Evolutionary conservation across 768 basidiomycete species (phyloP).

Genomic region (Leccinum fibrillosum): DNA sequence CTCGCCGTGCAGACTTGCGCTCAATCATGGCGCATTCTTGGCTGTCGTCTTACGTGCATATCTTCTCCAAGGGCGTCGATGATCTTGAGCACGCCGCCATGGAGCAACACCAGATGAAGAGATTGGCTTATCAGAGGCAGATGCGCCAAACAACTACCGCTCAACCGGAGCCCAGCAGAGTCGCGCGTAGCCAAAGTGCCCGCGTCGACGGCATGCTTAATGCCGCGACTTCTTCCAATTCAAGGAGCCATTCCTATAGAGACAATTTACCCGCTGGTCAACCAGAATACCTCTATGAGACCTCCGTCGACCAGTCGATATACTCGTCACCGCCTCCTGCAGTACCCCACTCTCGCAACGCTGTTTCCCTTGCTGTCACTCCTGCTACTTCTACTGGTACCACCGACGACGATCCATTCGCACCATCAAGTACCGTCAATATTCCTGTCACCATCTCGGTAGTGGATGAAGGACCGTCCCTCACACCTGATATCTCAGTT

Average conservation of each 20-base stretch:
- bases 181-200: slow-evolving; percentile 52
- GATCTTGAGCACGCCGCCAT: slow-evolving; percentile 79
- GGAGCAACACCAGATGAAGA: slow-evolving; percentile 82
- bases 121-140: slow-evolving; percentile 76
- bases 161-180: slow-evolving; percentile 26
- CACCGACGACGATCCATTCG: slow-evolving; percentile 74
- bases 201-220: slow-evolving; percentile 46
- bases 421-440: slow-evolving; percentile 33
- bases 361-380: slow-evolving; percentile 41
- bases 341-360: slow-evolving; percentile 38
- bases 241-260: slow-evolving; percentile 45
- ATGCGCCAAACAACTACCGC: slow-evolving; percentile 56
- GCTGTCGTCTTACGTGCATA: slow-evolving; percentile 50
- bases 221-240: slow-evolving; percentile 28
- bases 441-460: slow-evolving; percentile 29
- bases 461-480: slow-evolving; percentile 23
- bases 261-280: slow-evolving; percentile 45
- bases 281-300: slow-evolving; percentile 74
- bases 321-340: slow-evolving; percentile 36
- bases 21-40: slow-evolving; percentile 87
- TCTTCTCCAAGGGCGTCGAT: slow-evolving; percentile 67
- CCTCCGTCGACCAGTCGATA: slow-evolving; percentile 57
- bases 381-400: slow-evolving; percentile 39
- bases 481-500: slow-evolving; percentile 18
- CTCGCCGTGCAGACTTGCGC: slow-evolving; percentile 68